A percentile compares a stretch with the other conserved stretches of the same genome.
Evolutionary conservation across 2,329 filamentous ascomycete genomes (phyloP).

Genomic region (Pseudofabraea citricarpa): DNA sequence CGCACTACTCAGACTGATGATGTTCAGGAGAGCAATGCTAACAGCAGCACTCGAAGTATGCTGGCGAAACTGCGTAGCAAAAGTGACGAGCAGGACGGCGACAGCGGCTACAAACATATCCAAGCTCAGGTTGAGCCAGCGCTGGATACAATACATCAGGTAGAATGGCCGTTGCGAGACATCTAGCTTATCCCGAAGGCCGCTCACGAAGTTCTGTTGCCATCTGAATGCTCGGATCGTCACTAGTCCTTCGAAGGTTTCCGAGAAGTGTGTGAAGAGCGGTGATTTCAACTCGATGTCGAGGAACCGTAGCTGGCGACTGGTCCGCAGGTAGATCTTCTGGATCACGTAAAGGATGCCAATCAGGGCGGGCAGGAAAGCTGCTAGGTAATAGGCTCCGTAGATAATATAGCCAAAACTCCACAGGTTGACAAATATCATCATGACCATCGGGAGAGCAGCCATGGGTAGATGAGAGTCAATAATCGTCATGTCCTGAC

Average conservation of each 20-base stretch:
- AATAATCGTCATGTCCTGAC: constrained; percentile 20
- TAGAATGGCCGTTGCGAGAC: constrained; percentile 40
- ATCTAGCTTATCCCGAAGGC: constrained; percentile 24
- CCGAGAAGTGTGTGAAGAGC: constrained; percentile 40
- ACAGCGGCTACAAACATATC: constrained; percentile 36
- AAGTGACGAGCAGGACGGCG: constrained; percentile 23
- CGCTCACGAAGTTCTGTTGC: constrained; percentile 16
- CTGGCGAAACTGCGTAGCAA: constrained; percentile 15
- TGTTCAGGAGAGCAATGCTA: constrained; percentile 37
- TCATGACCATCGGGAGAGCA: constrained; percentile 16
- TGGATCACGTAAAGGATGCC: constrained; percentile 20
- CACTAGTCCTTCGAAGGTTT: constrained; percentile 37
- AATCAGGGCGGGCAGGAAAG: constrained; percentile 35
- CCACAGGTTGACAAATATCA: neutral
- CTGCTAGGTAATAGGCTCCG: constrained; percentile 32
- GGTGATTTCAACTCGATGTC: constrained; percentile 39
- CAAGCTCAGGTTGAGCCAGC: constrained; percentile 40
- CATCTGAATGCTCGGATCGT: constrained; percentile 43
- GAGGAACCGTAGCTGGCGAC: constrained; percentile 40
- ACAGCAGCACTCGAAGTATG: constrained; percentile 5
- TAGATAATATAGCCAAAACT: neutral
- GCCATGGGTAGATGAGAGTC: constrained; percentile 18
- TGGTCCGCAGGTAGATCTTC: constrained; percentile 40
- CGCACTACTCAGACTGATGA: constrained; percentile 38
- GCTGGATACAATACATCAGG: constrained; percentile 37